phyloP scores from a whole-genome alignment of 345 rosid genomes.

The Camelina sativa region DNA sequence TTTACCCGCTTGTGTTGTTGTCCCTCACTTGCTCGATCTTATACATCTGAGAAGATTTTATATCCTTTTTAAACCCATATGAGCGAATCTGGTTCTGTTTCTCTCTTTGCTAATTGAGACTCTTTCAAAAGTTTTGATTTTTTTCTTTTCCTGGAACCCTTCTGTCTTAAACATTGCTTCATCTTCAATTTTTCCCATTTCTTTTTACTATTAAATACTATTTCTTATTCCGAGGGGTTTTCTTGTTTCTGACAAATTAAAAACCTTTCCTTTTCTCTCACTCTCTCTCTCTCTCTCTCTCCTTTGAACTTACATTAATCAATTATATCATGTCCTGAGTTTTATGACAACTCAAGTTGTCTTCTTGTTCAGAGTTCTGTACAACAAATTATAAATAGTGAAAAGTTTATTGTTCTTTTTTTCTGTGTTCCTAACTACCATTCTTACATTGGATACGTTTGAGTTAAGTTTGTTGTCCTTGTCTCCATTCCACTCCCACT shows the following conservation, averaged over 20 bases:
- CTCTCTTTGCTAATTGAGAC: constrained; percentile 23
- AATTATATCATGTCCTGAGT: constrained; percentile 14
- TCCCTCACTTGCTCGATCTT: constrained; percentile 28
- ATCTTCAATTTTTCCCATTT: constrained; percentile 30
- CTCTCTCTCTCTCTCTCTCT: constrained; percentile 12
- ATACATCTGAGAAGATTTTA: constrained; percentile 16
- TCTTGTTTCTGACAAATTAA: constrained; percentile 42
- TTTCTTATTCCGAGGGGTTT: constrained; percentile 17
- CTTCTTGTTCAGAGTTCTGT: constrained; percentile 44
- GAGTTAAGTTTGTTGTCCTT: constrained; percentile 29
- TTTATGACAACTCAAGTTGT: constrained; percentile 43
- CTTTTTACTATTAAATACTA: constrained; percentile 5
- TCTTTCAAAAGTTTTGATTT: constrained; percentile 31
- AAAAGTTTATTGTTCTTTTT: constrained; percentile 27
- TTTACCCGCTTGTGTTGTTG: neutral
- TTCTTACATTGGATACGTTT: constrained; percentile 27
- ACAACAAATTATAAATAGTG: constrained; percentile 29
- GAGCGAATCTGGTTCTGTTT: constrained; percentile 35
- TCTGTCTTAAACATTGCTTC: constrained; percentile 38
- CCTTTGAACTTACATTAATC: constrained; percentile 24
- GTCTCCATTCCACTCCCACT: constrained; percentile 44
- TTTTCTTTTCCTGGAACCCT: neutral
- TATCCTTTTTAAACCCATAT: neutral
- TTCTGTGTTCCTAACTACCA: constrained; percentile 39
- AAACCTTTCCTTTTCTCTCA: constrained; percentile 12